These are phyloP conservation scores for Vitis hybrid DNA, from an alignment of 177 flowering plant species.

Conservation along the genomic window DNA sequence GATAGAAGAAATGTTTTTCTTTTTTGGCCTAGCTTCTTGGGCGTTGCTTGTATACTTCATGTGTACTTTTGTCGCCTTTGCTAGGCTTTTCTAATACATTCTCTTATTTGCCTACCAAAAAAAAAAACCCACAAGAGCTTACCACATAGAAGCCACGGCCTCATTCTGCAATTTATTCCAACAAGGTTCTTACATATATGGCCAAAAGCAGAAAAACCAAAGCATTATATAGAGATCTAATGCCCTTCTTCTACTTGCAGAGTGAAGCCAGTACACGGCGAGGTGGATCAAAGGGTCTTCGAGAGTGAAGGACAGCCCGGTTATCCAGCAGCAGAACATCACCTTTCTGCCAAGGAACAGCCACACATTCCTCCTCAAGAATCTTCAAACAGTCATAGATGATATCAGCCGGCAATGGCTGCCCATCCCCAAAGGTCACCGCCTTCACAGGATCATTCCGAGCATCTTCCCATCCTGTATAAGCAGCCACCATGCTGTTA, in stretches of 20 bases:
- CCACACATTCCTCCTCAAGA: slow-evolving; percentile 74
- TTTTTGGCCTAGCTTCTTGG: too few relatives aligned
- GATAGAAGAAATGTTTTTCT: too few relatives aligned
- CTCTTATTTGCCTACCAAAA: too few relatives aligned
- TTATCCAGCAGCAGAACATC: slow-evolving; percentile 79
- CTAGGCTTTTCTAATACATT: too few relatives aligned
- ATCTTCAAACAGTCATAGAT: slow-evolving; percentile 60
- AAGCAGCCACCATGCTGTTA: slow-evolving; percentile 86
- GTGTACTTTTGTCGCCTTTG: too few relatives aligned
- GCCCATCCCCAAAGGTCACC: slow-evolving; percentile 75
- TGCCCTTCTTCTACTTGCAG: slow-evolving; percentile 48
- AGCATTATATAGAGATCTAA: too few relatives aligned
- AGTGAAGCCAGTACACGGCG: slow-evolving; percentile 84
- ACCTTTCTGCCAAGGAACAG: slow-evolving; percentile 84
- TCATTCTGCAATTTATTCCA: too few relatives aligned
- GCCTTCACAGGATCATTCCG: slow-evolving; percentile 63
- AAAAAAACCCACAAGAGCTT: too few relatives aligned
- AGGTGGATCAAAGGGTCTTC: slow-evolving; percentile 69
- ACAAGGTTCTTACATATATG: too few relatives aligned
- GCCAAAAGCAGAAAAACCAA: too few relatives aligned
- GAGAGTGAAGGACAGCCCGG: slow-evolving; percentile 85
- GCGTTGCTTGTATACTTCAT: too few relatives aligned
- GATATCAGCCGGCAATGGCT: slow-evolving; percentile 64
- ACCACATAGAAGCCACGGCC: too few relatives aligned
- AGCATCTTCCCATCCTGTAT: slow-evolving; percentile 78